Percentiles rank a stretch among this genome's conserved stretches.
phyloP scores from a whole-genome alignment of 495 filamentous ascomycete species.

The Xanthoparmelia taractica region DNA sequence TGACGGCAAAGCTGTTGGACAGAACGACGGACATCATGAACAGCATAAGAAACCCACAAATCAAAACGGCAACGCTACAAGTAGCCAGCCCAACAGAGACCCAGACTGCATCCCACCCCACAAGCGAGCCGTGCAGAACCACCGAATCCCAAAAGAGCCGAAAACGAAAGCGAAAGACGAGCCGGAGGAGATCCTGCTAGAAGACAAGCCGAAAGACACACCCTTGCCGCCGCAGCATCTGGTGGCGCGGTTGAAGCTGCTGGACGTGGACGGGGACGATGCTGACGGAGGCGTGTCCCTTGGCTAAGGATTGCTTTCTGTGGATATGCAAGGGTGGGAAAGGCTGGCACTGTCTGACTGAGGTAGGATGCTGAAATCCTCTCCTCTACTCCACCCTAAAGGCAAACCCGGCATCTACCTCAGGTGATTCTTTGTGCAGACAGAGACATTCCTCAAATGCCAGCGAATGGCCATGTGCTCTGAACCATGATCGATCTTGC shows the following conservation, averaged over 20 bases:
- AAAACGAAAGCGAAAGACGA: not conserved
- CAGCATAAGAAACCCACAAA: not conserved
- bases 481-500: not conserved
- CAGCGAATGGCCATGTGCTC: not conserved
- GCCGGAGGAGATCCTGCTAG: not conserved
- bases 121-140: not conserved
- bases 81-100: not conserved
- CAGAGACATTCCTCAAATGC: not conserved
- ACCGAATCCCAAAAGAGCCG: not conserved
- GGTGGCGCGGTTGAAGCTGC: not conserved
- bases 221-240: not conserved
- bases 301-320: not conserved
- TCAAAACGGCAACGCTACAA: not conserved
- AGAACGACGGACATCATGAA: not conserved
- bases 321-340: not conserved
- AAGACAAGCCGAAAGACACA: not conserved
- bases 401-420: not conserved
- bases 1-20: not conserved
- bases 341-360: not conserved
- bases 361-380: not conserved
- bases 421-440: not conserved
- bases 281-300: slow-evolving; percentile 3
- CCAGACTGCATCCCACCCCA: slow-evolving; percentile 1
- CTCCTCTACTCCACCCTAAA: not conserved
- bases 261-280: not conserved